These are phyloP conservation scores for Dryas octopetala DNA, from an alignment of 306 rosid species.

Conservation along the genomic window DNA sequence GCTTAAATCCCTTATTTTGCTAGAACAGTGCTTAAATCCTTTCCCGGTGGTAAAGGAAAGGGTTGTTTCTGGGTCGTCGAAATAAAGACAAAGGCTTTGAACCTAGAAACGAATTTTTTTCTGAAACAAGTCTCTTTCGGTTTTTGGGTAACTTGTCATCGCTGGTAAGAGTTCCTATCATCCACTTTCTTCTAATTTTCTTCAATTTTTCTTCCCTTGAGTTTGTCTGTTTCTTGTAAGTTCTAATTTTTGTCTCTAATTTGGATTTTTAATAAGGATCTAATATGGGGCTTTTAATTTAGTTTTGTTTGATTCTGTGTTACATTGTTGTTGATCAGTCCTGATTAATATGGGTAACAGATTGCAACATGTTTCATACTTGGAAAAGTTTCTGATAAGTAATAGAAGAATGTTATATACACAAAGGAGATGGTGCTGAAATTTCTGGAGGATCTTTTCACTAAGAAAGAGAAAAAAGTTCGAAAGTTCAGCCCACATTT, in stretches of 20 bases:
- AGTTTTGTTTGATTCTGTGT: too few species aligned
- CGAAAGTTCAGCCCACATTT: too few species aligned
- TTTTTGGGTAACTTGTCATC: not conserved
- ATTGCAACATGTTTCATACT: too few species aligned
- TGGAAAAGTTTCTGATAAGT: too few species aligned
- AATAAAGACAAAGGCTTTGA: not conserved
- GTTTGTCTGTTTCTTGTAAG: not conserved
- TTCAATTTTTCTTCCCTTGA: not conserved
- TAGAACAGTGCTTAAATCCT: not conserved
- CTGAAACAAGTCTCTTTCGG: not conserved
- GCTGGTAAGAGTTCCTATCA: not conserved
- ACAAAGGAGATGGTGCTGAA: too few species aligned
- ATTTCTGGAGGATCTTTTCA: not conserved
- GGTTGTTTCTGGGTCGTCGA: slow-evolving; percentile 1
- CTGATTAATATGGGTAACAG: too few species aligned
- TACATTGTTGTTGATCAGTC: too few species aligned
- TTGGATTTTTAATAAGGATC: not conserved
- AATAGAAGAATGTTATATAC: too few species aligned
- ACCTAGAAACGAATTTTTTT: slow-evolving; percentile 3
- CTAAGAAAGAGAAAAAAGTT: too few species aligned
- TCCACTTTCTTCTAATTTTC: not conserved
- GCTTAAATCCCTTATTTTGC: not conserved
- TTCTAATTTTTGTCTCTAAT: not conserved
- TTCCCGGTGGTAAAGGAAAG: not conserved
- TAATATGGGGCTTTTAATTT: too few species aligned